Conservation (phyloP, 495 filamentous ascomycete species). For the Penicillium egyptiacum region DNA sequence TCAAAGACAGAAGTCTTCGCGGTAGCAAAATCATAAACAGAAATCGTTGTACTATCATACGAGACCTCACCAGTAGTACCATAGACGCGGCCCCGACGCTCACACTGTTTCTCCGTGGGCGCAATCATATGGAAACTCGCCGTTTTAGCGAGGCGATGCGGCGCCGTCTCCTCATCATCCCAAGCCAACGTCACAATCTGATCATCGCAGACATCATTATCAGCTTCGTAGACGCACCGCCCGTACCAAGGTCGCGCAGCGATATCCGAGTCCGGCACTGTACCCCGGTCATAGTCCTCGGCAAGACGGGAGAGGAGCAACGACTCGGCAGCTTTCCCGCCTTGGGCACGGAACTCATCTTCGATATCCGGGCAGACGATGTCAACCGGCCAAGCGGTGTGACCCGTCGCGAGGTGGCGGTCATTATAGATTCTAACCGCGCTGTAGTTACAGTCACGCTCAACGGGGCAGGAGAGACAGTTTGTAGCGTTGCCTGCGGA, state of each 20-base stretch:
- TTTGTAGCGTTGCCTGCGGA: conserved; percentile 78
- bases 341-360: conserved; percentile 41
- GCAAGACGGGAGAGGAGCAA: conserved; percentile 46
- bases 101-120: conserved; percentile 81
- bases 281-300: conserved; percentile 62
- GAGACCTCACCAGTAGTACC: conserved; percentile 82
- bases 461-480: conserved; percentile 76
- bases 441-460: conserved; percentile 74
- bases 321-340: conserved; percentile 25
- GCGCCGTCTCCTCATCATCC: conserved; percentile 51
- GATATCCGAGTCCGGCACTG: conserved; percentile 51
- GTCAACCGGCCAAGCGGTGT: conserved; percentile 76
- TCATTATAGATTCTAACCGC: conserved; percentile 76
- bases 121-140: conserved; percentile 94
- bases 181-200: conserved; percentile 84
- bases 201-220: conserved; percentile 88
- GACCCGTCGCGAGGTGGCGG: conserved; percentile 56
- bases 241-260: conserved; percentile 78
- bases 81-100: conserved; percentile 78
- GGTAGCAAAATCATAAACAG: conserved; percentile 43
- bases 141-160: conserved; percentile 67
- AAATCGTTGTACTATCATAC: conserved; percentile 57
- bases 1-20: conserved; percentile 24
- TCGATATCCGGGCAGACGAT: conserved; percentile 92
- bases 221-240: conserved; percentile 87